Conservation (phyloP, 2,329 filamentous ascomycete genomes). For the Ambrosiella cleistominuta region DNA sequence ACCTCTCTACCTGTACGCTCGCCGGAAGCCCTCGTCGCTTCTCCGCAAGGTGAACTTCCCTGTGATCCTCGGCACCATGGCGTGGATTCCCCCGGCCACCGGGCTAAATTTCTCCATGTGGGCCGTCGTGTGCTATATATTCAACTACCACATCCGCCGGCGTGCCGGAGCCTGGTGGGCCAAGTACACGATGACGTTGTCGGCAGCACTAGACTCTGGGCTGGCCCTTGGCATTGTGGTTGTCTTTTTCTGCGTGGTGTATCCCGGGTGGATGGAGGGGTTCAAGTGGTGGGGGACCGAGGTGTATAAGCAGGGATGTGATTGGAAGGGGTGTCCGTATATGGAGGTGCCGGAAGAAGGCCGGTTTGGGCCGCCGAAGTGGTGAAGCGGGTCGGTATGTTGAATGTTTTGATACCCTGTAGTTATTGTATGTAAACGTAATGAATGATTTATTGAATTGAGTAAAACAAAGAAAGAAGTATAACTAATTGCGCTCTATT, state of each 20-base stretch:
- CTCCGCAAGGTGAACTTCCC: slow-evolving; percentile 66
- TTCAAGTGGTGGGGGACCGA: slow-evolving; percentile 85
- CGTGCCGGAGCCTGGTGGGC: slow-evolving; percentile 64
- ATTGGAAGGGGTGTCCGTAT: slow-evolving; percentile 68
- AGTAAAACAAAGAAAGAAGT: too few relatives aligned
- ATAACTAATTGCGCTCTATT: too few relatives aligned
- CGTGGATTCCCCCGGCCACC: slow-evolving; percentile 74
- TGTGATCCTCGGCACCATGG: slow-evolving; percentile 64
- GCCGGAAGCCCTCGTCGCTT: slow-evolving; percentile 40
- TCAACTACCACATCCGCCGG: slow-evolving; percentile 60
- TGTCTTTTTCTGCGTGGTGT: slow-evolving; percentile 75
- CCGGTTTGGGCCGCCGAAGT: slow-evolving; percentile 46
- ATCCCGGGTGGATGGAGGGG: slow-evolving; percentile 52
- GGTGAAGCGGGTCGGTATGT: slow-evolving; percentile 23
- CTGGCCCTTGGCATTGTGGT: slow-evolving; percentile 68
- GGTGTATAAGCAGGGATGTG: slow-evolving; percentile 66
- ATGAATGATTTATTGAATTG: too few relatives aligned
- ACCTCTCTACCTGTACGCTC: slow-evolving; percentile 53
- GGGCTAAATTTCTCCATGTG: slow-evolving; percentile 80
- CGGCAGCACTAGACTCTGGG: slow-evolving; percentile 66
- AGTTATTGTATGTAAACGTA: too few relatives aligned
- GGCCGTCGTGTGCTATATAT: slow-evolving; percentile 69
- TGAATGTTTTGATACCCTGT: too few relatives aligned
- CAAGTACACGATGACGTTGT: slow-evolving; percentile 81
- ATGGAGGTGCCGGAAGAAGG: slow-evolving; percentile 43